Evolutionary conservation across 129 eudicot species (phyloP).

Genomic region (Pittosporum tobira): DNA sequence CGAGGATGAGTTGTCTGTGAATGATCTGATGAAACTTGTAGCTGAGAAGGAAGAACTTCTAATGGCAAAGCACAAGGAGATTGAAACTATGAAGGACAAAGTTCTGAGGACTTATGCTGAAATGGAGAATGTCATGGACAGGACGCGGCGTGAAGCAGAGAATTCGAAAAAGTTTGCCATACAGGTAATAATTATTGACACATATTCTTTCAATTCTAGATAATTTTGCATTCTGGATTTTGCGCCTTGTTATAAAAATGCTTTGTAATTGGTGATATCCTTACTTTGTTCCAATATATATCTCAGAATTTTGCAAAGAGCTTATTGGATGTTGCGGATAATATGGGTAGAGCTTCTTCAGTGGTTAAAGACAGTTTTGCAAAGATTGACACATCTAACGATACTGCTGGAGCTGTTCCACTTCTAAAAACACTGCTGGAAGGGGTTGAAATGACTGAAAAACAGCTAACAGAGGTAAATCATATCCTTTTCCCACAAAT

Average conservation of each 20-base stretch:
- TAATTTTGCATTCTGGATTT: neutral
- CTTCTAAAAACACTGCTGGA: slow-evolving; percentile 72
- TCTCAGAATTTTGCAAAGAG: slow-evolving; percentile 83
- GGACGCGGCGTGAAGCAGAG: slow-evolving; percentile 82
- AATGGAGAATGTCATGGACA: slow-evolving; percentile 75
- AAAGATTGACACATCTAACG: slow-evolving; percentile 66
- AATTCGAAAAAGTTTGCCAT: slow-evolving; percentile 80
- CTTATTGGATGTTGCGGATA: slow-evolving; percentile 87
- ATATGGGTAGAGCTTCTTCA: slow-evolving; percentile 70
- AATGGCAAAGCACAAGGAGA: slow-evolving; percentile 45
- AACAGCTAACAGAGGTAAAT: slow-evolving; percentile 81
- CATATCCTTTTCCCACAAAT: neutral
- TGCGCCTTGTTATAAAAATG: neutral
- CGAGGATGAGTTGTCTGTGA: slow-evolving; percentile 58
- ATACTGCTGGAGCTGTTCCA: slow-evolving; percentile 70
- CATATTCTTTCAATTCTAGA: neutral
- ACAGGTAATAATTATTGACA: slow-evolving; percentile 41
- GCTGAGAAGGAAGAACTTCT: slow-evolving; percentile 54
- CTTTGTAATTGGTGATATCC: slow-evolving; percentile 5
- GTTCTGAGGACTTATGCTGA: slow-evolving; percentile 71
- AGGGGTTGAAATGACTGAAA: slow-evolving; percentile 96
- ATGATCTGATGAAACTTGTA: slow-evolving; percentile 64
- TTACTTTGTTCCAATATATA: slow-evolving; percentile 10
- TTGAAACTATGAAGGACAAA: slow-evolving; percentile 59
- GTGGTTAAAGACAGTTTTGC: slow-evolving; percentile 70